phyloP scores from a whole-genome alignment of 139 green algal species.

The Tetradesmus obliquus region DNA sequence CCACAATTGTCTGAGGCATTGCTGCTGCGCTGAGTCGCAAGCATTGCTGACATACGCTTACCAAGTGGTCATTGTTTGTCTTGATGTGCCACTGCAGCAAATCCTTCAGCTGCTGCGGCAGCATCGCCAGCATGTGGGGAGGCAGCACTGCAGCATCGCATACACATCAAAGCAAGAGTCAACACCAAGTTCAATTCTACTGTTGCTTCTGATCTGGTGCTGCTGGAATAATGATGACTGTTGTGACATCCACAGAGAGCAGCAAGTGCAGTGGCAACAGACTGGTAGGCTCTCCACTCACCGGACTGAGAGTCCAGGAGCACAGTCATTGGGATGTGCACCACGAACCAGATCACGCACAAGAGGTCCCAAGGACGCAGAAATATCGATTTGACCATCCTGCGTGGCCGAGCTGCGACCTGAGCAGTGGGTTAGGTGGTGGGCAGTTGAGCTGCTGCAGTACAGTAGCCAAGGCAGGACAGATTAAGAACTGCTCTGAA shows the following conservation, averaged over 20 bases:
- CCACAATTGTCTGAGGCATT: neutral
- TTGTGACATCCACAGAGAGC: neutral
- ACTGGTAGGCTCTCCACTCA: constrained; percentile 10
- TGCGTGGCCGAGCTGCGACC: neutral
- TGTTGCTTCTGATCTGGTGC: neutral
- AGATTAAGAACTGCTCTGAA: neutral
- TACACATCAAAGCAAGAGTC: neutral
- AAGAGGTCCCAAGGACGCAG: constrained; percentile 51
- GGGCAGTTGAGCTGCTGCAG: neutral
- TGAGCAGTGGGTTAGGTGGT: neutral
- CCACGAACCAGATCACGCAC: constrained; percentile 68
- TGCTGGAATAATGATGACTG: neutral
- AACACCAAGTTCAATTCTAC: neutral
- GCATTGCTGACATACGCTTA: constrained; percentile 41
- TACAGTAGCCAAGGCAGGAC: neutral
- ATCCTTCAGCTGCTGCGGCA: constrained; percentile 45
- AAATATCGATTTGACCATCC: constrained; percentile 38
- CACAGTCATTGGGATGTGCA: constrained; percentile 85
- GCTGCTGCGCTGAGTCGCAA: too few species aligned
- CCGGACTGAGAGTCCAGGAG: constrained; percentile 77
- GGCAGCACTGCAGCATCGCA: constrained; percentile 54
- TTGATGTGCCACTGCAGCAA: constrained; percentile 70
- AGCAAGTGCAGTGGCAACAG: neutral
- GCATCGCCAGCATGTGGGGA: constrained; percentile 35
- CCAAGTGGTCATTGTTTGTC: constrained; percentile 71